Conservation (phyloP, 139 green algal species). For the Picochlorum sp. region DNA sequence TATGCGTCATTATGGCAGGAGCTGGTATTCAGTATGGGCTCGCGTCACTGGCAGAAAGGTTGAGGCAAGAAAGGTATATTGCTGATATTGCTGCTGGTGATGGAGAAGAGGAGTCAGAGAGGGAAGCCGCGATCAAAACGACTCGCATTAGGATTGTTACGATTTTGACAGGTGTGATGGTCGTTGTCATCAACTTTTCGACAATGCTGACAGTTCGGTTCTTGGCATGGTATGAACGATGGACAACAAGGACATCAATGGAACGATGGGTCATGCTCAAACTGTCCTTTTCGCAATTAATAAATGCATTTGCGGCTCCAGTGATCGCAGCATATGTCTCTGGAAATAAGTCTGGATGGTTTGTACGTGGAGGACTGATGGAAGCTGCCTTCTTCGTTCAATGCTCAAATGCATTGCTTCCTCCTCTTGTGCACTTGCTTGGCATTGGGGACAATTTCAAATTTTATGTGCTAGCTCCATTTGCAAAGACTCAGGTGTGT, state of each 20-base stretch:
- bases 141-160: neutral
- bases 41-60: constrained; percentile 14
- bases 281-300: constrained; percentile 35
- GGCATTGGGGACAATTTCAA: constrained; percentile 24
- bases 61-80: constrained; percentile 9
- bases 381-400: constrained; percentile 50
- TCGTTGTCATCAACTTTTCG: constrained; percentile 14
- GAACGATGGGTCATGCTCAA: constrained; percentile 40
- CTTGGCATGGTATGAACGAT: constrained; percentile 38
- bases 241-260: constrained; percentile 28
- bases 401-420: constrained; percentile 42
- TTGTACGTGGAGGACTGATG: constrained; percentile 39
- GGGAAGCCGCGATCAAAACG: constrained; percentile 7
- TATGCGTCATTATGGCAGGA: constrained; percentile 22
- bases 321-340: constrained; percentile 25
- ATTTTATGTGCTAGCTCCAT: constrained; percentile 17
- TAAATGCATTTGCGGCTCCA: constrained; percentile 37
- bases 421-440: constrained; percentile 25
- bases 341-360: constrained; percentile 19
- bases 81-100: constrained; percentile 7
- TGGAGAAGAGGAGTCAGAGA: constrained; percentile 1
- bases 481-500: constrained; percentile 20
- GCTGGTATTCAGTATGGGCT: constrained; percentile 39
- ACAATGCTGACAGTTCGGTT: constrained; percentile 10
- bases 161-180: constrained; percentile 8